phyloP scores from a whole-genome alignment of 805 yeast genomes.

The Wickerhamomyces subpelliculosus region DNA sequence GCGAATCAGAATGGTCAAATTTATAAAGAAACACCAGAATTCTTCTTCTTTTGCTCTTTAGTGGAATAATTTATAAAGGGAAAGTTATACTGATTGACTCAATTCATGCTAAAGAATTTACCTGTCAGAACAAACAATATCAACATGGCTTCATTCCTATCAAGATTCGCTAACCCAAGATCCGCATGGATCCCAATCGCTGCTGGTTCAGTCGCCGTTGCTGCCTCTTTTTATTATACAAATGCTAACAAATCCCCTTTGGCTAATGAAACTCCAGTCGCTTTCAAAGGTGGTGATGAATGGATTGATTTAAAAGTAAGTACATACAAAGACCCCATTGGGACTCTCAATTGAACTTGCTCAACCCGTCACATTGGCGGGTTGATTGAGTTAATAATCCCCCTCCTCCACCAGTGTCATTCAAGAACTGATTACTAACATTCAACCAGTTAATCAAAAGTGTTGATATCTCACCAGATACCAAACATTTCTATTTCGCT shows the following conservation, averaged over 20 bases:
- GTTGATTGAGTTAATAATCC: too few relatives aligned
- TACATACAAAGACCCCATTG: constrained; percentile 15
- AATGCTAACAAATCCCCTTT: constrained; percentile 20
- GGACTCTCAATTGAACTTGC: neutral
- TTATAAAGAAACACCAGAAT: too few relatives aligned
- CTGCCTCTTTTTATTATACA: constrained; percentile 25
- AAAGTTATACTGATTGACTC: neutral
- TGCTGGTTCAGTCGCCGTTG: constrained; percentile 42
- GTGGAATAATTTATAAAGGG: neutral
- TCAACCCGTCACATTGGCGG: neutral
- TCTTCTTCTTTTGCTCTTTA: neutral
- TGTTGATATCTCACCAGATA: constrained; percentile 48
- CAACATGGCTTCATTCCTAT: constrained; percentile 19
- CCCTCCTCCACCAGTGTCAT: too few relatives aligned
- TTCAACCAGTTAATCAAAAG: constrained; percentile 32
- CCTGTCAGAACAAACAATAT: neutral
- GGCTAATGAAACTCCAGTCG: constrained; percentile 32
- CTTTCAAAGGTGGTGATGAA: constrained; percentile 56
- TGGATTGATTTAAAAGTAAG: constrained; percentile 65
- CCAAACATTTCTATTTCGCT: constrained; percentile 65
- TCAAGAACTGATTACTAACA: too few relatives aligned
- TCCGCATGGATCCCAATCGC: constrained; percentile 29
- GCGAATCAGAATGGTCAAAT: too few relatives aligned
- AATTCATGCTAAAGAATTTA: neutral
- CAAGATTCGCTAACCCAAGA: constrained; percentile 16